Evolutionary conservation across 805 yeast genomes (phyloP).

Genomic region (Candida dajiaensis): DNA sequence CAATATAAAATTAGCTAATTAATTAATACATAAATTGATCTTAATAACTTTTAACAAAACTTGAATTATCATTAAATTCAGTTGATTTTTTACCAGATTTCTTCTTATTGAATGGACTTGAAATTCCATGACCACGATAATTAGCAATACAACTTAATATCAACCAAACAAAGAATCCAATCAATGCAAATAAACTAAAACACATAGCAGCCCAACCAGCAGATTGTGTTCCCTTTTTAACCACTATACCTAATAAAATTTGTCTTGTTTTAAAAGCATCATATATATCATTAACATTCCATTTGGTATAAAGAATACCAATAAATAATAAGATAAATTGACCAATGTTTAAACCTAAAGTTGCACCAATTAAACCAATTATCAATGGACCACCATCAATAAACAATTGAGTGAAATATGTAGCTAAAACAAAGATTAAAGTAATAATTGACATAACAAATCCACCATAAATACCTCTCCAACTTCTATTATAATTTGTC

Average conservation of each 20-base stretch:
- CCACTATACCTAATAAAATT: background rate
- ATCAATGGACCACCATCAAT: background rate
- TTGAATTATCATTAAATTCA: background rate
- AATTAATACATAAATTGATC: too few species aligned
- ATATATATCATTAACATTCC: background rate
- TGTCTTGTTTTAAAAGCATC: background rate
- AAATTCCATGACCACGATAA: background rate
- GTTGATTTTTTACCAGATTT: background rate
- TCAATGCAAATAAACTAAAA: background rate
- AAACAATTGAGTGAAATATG: background rate
- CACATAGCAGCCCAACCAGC: background rate
- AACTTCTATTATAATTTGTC: background rate
- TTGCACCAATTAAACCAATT: background rate
- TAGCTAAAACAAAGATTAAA: background rate
- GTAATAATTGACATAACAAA: background rate
- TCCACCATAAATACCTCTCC: background rate
- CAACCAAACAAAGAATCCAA: background rate
- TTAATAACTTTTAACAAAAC: background rate
- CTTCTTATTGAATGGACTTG: background rate
- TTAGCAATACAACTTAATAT: background rate
- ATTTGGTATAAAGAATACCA: background rate
- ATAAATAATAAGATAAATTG: background rate
- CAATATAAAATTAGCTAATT: too few species aligned
- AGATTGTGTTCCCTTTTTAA: background rate
- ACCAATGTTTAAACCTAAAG: background rate